These are phyloP conservation scores for Artemisia argyi DNA, from an alignment of 129 eudicot species.

Conservation along the genomic window DNA sequence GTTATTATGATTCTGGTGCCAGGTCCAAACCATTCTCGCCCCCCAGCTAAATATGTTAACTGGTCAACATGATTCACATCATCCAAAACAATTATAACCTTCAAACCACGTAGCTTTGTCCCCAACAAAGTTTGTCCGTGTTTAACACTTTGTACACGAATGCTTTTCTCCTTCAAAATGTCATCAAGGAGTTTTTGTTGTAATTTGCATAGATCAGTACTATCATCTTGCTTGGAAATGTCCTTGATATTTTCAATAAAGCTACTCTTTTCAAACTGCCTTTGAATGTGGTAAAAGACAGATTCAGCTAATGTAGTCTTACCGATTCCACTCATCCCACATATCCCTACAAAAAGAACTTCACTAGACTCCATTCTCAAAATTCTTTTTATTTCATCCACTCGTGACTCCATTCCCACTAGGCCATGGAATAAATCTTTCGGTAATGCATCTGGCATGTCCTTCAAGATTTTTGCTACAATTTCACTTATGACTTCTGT, in stretches of 20 bases:
- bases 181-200: slow-evolving; percentile 9
- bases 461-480: not conserved
- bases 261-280: not conserved
- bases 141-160: not conserved
- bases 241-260: slow-evolving; percentile 26
- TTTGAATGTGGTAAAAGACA: too few species aligned
- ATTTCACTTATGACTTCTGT: not conserved
- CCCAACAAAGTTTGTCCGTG: slow-evolving; percentile 5
- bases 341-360: too few species aligned
- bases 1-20: slow-evolving; percentile 24
- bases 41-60: slow-evolving; percentile 18
- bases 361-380: not conserved
- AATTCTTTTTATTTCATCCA: not conserved
- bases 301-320: too few species aligned
- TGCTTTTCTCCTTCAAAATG: not conserved
- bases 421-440: not conserved
- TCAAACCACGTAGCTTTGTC: slow-evolving; percentile 14
- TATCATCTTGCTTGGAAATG: slow-evolving; percentile 16
- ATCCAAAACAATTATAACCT: slow-evolving; percentile 15
- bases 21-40: slow-evolving; percentile 21
- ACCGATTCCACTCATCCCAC: too few species aligned
- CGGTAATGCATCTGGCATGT: not conserved
- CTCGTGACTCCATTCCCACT: slow-evolving; percentile 2
- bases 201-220: not conserved
- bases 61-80: slow-evolving; percentile 23